Evolutionary conservation across 2,329 filamentous ascomycete species (phyloP), one percentile per base, ranked within the genome.

Genomic region (Colletotrichum coccodes): DNA sequence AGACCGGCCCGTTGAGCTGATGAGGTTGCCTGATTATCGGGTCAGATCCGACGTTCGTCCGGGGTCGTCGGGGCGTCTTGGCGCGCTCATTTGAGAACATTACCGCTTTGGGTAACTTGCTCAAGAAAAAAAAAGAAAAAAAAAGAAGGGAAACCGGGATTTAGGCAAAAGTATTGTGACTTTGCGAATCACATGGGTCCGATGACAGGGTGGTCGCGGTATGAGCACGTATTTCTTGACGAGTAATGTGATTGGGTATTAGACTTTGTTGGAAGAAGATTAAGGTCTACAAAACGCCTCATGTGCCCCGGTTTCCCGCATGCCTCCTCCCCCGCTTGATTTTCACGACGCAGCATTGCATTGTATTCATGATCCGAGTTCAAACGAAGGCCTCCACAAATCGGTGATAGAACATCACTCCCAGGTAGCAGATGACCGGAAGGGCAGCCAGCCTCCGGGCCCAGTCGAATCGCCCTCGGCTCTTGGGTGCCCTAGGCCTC

Each of bases 51-150:
- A 23, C 9, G 30, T 36, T 28, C 47, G 28, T n/a, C n/a, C 40
- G 6, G 28, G n/a, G 14, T 21, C n/a, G n/a, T n/a, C n/a, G n/a
- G n/a, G n/a, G 8, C 4, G 32, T 42, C 65, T 68, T 64, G 65
- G 65, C 61, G 65, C 61, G 65, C 60, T 47, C 53, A 32, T 65
- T 60, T 68, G 65, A 68, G 65, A 49, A 16, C 14, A 65, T 65
- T 68, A 36, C 54, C 54, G 2, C 5, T 36, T 46, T 54, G 36
- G 61, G 61, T 56, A 65, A 60, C 47, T 57, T 68, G 65, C 65
- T 68, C 61, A 65, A 53, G 14, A 38, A n/a, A n/a, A n/a, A n/a
- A n/a, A n/a, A n/a, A n/a, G n/a, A n/a, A n/a, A n/a, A n/a, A n/a
- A n/a, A n/a, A n/a, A n/a, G 18, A 28, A 6, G 47, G 49, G 9